phyloP scores from a whole-genome alignment of 257 asterid genomes.

The Gentiana dahurica region DNA sequence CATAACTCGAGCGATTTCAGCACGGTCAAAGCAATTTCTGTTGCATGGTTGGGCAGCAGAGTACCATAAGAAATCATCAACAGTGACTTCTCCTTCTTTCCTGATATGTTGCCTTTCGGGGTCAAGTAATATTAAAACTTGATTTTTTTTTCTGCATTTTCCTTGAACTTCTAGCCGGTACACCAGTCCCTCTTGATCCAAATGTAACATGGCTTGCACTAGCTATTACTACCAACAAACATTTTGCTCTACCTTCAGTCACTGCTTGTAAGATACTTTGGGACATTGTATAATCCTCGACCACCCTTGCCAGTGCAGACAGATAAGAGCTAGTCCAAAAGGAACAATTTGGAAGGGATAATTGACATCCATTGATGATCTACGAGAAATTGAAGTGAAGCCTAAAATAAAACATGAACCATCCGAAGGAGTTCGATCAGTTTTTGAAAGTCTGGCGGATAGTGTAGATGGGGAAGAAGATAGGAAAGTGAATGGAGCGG shows the following conservation, averaged over 20 bases:
- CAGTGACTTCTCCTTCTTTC: constrained; percentile 83
- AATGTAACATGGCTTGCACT: constrained; percentile 73
- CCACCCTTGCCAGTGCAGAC: constrained; percentile 82
- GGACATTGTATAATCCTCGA: constrained; percentile 85
- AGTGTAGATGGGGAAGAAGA: too few relatives aligned
- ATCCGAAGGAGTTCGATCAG: constrained; percentile 84
- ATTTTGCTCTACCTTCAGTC: constrained; percentile 45
- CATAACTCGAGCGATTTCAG: constrained; percentile 96
- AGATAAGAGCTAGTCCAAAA: constrained; percentile 72
- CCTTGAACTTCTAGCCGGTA: constrained; percentile 84
- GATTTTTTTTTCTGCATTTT: constrained; percentile 68
- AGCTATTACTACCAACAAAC: constrained; percentile 79
- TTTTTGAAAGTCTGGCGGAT: constrained; percentile 36
- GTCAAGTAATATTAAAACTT: constrained; percentile 61
- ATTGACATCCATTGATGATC: constrained; percentile 44
- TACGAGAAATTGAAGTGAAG: constrained; percentile 63
- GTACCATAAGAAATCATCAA: constrained; percentile 96
- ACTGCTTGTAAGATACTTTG: constrained; percentile 65
- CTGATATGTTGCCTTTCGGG: constrained; percentile 83
- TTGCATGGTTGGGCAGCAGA: constrained; percentile 91
- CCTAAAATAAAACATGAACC: constrained; percentile 97
- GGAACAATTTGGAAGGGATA: constrained; percentile 43
- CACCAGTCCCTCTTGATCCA: constrained; percentile 84
- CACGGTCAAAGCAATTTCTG: constrained; percentile 95
- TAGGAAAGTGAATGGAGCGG: too few relatives aligned